These are phyloP conservation scores for Colletotrichum sp. DNA, from an alignment of 2,329 filamentous ascomycete genomes.

Conservation along the genomic window DNA sequence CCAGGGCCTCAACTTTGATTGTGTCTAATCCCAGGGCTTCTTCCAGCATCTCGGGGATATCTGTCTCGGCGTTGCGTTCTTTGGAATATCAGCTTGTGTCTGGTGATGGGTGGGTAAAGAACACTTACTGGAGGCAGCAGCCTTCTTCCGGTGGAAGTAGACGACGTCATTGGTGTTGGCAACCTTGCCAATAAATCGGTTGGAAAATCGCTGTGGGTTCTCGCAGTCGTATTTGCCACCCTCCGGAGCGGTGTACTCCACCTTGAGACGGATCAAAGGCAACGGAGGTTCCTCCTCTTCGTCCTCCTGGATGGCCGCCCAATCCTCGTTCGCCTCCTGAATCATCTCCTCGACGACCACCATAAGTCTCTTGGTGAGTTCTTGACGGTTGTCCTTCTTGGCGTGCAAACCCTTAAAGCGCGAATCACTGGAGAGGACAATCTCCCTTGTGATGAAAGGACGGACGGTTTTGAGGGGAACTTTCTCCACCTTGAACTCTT, in stretches of 20 bases:
- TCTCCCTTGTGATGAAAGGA: slow-evolving; percentile 87
- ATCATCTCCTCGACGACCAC: slow-evolving; percentile 86
- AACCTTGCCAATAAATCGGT: slow-evolving; percentile 86
- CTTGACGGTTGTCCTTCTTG: slow-evolving; percentile 81
- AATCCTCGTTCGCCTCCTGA: slow-evolving; percentile 79
- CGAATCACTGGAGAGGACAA: slow-evolving; percentile 76
- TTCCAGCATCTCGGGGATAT: slow-evolving; percentile 68
- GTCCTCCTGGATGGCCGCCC: slow-evolving; percentile 77
- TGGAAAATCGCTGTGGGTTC: slow-evolving; percentile 95
- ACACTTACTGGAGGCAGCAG: slow-evolving; percentile 50
- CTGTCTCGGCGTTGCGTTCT: slow-evolving; percentile 52
- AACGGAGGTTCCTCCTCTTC: slow-evolving; percentile 68
- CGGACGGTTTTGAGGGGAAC: slow-evolving; percentile 87
- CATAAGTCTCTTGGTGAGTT: slow-evolving; percentile 79
- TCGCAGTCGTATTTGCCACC: slow-evolving; percentile 88
- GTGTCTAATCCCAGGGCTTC: slow-evolving; percentile 72
- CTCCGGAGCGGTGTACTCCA: slow-evolving; percentile 86
- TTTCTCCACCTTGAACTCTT: slow-evolving; percentile 79
- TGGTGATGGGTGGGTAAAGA: not conserved
- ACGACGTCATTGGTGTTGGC: slow-evolving; percentile 95
- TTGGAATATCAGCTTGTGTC: not conserved
- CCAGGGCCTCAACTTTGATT: slow-evolving; percentile 87
- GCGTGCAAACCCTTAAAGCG: slow-evolving; percentile 79
- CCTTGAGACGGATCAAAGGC: slow-evolving; percentile 86
- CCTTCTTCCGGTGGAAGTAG: slow-evolving; percentile 90